These are phyloP conservation scores for Solanum lignicaule DNA, from an alignment of 257 asterid species.

Conservation along the genomic window DNA sequence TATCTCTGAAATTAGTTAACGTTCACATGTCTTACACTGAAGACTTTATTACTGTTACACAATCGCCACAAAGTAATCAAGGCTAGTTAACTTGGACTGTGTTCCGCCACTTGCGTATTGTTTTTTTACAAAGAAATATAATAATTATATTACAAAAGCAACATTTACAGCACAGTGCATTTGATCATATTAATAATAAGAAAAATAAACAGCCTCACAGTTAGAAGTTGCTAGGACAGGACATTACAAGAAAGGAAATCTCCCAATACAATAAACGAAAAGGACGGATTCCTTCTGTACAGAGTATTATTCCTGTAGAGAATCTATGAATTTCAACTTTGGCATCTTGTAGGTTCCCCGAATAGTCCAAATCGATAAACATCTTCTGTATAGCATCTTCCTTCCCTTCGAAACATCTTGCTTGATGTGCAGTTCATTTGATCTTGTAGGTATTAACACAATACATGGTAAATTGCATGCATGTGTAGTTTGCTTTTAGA, in stretches of 20 bases:
- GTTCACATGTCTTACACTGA: not conserved
- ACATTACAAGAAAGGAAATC: not conserved
- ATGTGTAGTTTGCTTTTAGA: not conserved
- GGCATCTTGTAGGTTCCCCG: not conserved
- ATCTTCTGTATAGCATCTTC: not conserved
- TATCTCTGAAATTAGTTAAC: not conserved
- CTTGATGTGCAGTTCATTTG: not conserved
- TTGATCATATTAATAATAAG: not conserved
- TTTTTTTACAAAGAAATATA: not conserved
- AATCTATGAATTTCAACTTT: not conserved
- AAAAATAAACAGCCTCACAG: not conserved
- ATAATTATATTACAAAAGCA: not conserved
- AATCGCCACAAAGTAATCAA: not conserved
- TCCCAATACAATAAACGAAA: not conserved
- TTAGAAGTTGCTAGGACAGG: not conserved
- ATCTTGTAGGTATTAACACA: not conserved
- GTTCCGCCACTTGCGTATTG: not conserved
- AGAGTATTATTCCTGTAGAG: not conserved
- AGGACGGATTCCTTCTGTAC: not conserved
- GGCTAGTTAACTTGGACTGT: not conserved
- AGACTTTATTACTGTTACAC: not conserved
- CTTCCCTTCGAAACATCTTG: not conserved
- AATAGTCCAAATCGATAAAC: not conserved
- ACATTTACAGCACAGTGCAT: not conserved
- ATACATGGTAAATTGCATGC: not conserved